Base-by-base conservation (phyloP, 1,139 yeast genomes). In the Lodderomyces pseudojiufengensis region DNA sequence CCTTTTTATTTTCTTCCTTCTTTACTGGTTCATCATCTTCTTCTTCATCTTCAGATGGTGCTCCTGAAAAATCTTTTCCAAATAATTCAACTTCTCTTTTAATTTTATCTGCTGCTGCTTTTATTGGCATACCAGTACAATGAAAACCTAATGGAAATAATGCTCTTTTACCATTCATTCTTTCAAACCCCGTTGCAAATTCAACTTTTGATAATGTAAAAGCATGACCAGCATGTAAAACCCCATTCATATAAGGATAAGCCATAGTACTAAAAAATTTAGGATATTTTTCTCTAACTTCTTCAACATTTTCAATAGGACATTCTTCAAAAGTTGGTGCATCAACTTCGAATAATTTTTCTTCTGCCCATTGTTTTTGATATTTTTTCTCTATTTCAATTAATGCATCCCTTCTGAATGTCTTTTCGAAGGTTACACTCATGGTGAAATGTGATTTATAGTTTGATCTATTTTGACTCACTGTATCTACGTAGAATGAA, bases 101-200 rank as follows among this genome's bases (percentile, higher is more conserved):
- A 53, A 94, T 76, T 65, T 92, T 92, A 65, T 92, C 99, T 33
- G 99, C 98, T 54, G 96, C 78, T 12, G 98, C 92, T 68, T 80
- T 84, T 60, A 92, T 94, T 40, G 99, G 98, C 97, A 92, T 84
- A 72, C 99, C 99, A 30, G 98, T 92, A 75, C 98, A 94, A 65
- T 92, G 99, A 81, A 92, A 92, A 37, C 98, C 99, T 43, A 94
- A 74, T 35, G 99, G 98, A 67, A 87, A 92, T 45, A 92, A 70
- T 24, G 97, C 96, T 52, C 84, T 77, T 64, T 84, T 87, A 47
- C 97, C 97, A 54, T 76, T 74, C 92, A 94, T 84, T 64, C 97
- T 80, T 65, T 92, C 96, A 56, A 84, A 94, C 39, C 98, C 97
- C 40, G 86, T 74, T 37, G 94, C 84, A 60, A 84, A 94, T 62